Conservation (phyloP, 192 early-diverging fungal genomes). For the Rhizophagus clarus region DNA sequence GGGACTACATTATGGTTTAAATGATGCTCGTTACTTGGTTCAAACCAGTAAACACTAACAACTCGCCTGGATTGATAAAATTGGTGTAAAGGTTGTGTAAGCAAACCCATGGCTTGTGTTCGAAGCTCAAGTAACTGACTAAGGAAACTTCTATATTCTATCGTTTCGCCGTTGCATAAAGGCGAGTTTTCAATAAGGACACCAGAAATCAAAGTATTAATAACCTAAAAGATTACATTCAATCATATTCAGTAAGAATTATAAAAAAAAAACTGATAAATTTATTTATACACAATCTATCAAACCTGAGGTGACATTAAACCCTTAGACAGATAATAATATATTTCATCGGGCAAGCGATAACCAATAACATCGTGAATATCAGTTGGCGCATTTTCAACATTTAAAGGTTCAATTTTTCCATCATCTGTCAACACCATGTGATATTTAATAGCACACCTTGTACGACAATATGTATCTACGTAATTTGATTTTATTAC, state of each 20-base stretch:
- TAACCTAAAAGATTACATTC: slow-evolving; percentile 32
- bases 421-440: slow-evolving; percentile 73
- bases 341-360: slow-evolving; percentile 69
- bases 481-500: slow-evolving; percentile 65
- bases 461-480: slow-evolving; percentile 70
- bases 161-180: slow-evolving; percentile 78
- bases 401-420: slow-evolving; percentile 66
- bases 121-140: slow-evolving; percentile 61
- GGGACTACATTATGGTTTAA: slow-evolving; percentile 59
- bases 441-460: slow-evolving; percentile 72
- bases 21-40: slow-evolving; percentile 55
- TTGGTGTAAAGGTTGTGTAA: slow-evolving; percentile 60
- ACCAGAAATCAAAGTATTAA: slow-evolving; percentile 69
- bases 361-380: slow-evolving; percentile 83
- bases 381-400: slow-evolving; percentile 66
- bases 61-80: slow-evolving; percentile 72
- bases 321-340: slow-evolving; percentile 70
- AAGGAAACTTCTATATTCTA: slow-evolving; percentile 70
- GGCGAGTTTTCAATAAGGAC: slow-evolving; percentile 71
- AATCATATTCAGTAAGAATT: neutral
- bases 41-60: slow-evolving; percentile 61
- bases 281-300: neutral
- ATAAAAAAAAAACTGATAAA: neutral
- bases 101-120: slow-evolving; percentile 57
- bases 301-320: slow-evolving; percentile 58